Conservation (phyloP, 768 basidiomycete species). For the Collybiopsis luxurians region DNA sequence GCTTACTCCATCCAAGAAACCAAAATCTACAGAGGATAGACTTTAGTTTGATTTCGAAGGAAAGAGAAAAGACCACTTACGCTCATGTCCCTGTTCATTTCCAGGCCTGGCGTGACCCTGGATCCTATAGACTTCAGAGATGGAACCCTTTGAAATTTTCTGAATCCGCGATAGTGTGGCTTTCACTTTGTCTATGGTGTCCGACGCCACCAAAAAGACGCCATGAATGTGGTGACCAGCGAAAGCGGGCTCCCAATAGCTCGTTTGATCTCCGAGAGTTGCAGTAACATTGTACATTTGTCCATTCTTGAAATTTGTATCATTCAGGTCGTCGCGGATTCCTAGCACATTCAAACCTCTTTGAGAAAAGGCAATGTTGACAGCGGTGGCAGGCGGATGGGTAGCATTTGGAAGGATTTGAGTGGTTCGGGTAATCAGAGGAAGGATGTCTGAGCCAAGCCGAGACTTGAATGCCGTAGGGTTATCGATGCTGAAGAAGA, state of each 20-base stretch:
- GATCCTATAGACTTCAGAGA: slow-evolving; percentile 17
- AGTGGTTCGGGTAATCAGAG: slow-evolving; percentile 19
- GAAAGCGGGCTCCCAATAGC: slow-evolving; percentile 17
- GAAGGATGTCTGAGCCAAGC: slow-evolving; percentile 14
- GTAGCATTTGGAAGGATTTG: slow-evolving; percentile 15
- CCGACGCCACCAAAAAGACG: slow-evolving; percentile 19
- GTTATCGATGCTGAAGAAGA: slow-evolving; percentile 19
- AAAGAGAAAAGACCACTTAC: slow-evolving; percentile 20
- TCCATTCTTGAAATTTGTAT: slow-evolving; percentile 11
- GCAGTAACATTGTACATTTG: slow-evolving; percentile 7
- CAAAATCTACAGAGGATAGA: slow-evolving; percentile 14
- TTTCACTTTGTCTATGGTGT: slow-evolving; percentile 17
- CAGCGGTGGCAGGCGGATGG: slow-evolving; percentile 20
- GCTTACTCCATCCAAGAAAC: slow-evolving; percentile 22
- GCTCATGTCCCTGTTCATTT: slow-evolving; percentile 24
- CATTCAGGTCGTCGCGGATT: slow-evolving; percentile 15
- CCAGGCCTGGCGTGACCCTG: slow-evolving; percentile 23
- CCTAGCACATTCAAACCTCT: slow-evolving; percentile 16
- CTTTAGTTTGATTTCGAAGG: slow-evolving; percentile 11
- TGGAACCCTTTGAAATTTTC: slow-evolving; percentile 14
- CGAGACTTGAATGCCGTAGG: slow-evolving; percentile 17
- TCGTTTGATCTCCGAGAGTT: slow-evolving; percentile 12
- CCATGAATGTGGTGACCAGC: slow-evolving; percentile 19
- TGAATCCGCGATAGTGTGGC: slow-evolving; percentile 15
- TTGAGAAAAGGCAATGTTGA: slow-evolving; percentile 22